Base-by-base conservation (phyloP, 169 alveolate genomes). In the Plasmodium adleri region DNA sequence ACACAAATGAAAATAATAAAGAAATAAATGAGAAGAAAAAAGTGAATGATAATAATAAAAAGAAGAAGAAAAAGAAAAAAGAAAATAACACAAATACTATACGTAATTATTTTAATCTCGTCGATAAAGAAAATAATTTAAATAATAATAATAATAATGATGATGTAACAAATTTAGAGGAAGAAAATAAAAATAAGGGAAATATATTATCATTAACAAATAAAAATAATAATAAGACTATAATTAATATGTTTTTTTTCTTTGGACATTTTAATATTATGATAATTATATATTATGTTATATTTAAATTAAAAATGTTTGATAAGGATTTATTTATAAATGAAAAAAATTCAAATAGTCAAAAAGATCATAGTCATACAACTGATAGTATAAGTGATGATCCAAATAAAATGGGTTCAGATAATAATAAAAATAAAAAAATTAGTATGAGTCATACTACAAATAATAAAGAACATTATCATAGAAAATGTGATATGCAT, bases 231-330 rank as follows among this genome's bases (percentile, higher is more conserved):
- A 45, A 9, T 17, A 28, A 54, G n/a, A 45, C 92, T n/a, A 50
- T 43, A 28, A 72, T 86, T 49, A 86, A 86, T 52, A 60, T 73
- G 7, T 86, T 86, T 59, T 72, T 66, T 26, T 66, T 86, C 52
- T 86, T 22, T 50, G 92, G 92, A 58, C 26, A 72, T 60, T 86
- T 71, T 54, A 86, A 86, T 50, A 49, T 86, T 45, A 24, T 86
- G 28, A 71, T 86, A 60, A 86, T 86, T 17, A 86, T 86, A 26
- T 86, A 86, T 45, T 86, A 72, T 52, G 58, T 86, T 7, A 45
- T 86, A 86, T 43, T 9, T 17, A 86, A 72, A 62, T 22, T 62
- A 72, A 72, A 71, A 8, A 15, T 86, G 7, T 74, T 71, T 86
- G 72, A 70, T 47, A 59, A 45, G 17, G 8, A 17, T 28, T 52